phyloP scores from a whole-genome alignment of 495 filamentous ascomycete genomes.

The Penicillium fimorum region DNA sequence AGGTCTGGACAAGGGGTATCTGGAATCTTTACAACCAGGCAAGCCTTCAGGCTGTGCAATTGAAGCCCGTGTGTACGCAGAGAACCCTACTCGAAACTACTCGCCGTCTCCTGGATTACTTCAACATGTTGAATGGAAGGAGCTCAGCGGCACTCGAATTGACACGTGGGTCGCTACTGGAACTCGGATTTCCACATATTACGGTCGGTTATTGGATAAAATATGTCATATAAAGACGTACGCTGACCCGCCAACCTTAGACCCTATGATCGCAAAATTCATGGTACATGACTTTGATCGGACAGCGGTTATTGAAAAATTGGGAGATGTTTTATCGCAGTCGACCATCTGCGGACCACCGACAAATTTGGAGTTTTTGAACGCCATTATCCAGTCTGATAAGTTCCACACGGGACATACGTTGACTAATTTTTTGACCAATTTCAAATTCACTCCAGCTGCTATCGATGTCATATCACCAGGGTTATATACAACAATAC shows the following conservation, averaged over 20 bases:
- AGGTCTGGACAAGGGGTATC: slow-evolving; percentile 35
- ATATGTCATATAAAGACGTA: not conserved
- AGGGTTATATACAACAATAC: slow-evolving; percentile 56
- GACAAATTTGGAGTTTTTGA: slow-evolving; percentile 56
- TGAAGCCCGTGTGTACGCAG: slow-evolving; percentile 61
- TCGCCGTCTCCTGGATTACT: slow-evolving; percentile 58
- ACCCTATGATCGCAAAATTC: slow-evolving; percentile 62
- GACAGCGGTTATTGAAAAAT: slow-evolving; percentile 41
- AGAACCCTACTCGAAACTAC: slow-evolving; percentile 57
- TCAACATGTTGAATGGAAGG: slow-evolving; percentile 53
- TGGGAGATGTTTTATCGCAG: slow-evolving; percentile 40
- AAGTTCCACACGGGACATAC: slow-evolving; percentile 49
- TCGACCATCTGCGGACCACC: slow-evolving; percentile 53
- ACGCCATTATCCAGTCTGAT: slow-evolving; percentile 41
- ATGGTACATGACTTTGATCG: slow-evolving; percentile 51
- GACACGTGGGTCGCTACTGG: slow-evolving; percentile 63
- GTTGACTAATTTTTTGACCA: slow-evolving; percentile 52
- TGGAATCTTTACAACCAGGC: slow-evolving; percentile 33
- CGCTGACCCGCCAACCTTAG: slow-evolving; percentile 22
- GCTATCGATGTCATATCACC: slow-evolving; percentile 58
- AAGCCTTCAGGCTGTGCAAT: slow-evolving; percentile 50
- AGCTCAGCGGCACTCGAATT: slow-evolving; percentile 45
- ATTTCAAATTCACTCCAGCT: slow-evolving; percentile 48
- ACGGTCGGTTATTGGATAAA: slow-evolving; percentile 34
- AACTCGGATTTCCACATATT: slow-evolving; percentile 52